Evolutionary conservation across 139 green algal species (phyloP).

Genomic region (Tetradesmus lagerheimii): DNA sequence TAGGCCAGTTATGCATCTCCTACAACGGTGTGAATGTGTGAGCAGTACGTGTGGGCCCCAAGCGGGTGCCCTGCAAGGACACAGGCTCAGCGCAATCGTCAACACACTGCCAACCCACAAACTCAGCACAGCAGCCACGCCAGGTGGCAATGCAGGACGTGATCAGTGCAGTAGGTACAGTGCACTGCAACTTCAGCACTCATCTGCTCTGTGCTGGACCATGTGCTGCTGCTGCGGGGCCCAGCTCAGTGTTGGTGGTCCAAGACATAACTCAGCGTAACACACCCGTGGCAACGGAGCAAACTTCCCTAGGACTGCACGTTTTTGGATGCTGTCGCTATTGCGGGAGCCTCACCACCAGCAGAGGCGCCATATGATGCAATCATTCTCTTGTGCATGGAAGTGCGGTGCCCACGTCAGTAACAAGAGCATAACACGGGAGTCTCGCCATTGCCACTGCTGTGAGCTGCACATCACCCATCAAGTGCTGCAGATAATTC

Average conservation of each 20-base stretch:
- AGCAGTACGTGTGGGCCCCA: neutral
- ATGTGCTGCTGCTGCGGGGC: neutral
- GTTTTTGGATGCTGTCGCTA: neutral
- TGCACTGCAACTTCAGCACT: neutral
- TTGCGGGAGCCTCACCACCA: neutral
- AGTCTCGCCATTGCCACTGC: neutral
- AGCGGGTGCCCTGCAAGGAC: neutral
- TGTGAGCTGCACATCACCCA: neutral
- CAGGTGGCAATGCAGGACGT: too few relatives aligned
- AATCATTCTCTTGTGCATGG: neutral
- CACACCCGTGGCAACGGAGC: neutral
- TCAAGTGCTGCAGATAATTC: neutral
- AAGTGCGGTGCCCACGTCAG: neutral
- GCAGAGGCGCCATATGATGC: neutral
- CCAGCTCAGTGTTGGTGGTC: neutral
- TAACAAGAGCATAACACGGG: neutral
- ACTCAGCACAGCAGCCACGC: neutral
- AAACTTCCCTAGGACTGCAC: neutral
- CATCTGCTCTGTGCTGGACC: neutral
- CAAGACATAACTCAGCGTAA: neutral
- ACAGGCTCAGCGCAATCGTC: neutral
- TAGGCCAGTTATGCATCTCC: neutral
- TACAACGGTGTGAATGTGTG: neutral
- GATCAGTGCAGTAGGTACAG: neutral
- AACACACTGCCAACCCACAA: neutral